phyloP scores from a whole-genome alignment of 73 alveolate species.

The Breviolum minutum region DNA sequence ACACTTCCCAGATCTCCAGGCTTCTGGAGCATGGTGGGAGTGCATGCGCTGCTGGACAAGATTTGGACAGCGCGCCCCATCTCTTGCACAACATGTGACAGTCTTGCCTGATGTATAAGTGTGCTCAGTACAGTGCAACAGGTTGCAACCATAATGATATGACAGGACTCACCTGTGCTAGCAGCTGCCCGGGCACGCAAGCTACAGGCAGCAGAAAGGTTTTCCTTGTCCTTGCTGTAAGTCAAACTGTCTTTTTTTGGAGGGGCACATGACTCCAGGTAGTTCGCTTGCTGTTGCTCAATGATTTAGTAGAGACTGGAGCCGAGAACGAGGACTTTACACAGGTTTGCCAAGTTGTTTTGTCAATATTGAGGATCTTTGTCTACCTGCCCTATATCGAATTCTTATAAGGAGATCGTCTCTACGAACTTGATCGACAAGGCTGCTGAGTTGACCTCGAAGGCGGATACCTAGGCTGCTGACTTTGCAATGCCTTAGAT shows the following conservation, averaged over 20 bases:
- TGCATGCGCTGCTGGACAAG: constrained; percentile 49
- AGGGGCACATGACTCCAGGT: background rate
- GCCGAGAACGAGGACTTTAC: constrained; percentile 38
- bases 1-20: background rate
- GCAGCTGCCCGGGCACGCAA: constrained; percentile 84
- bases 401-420: background rate
- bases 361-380: background rate
- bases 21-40: constrained; percentile 80
- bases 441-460: constrained; percentile 84
- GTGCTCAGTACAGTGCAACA: no score
- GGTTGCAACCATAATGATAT: background rate
- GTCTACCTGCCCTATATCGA: background rate
- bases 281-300: constrained; percentile 78
- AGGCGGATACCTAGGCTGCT: background rate
- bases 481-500: background rate
- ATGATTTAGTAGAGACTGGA: constrained; percentile 37
- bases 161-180: constrained; percentile 62
- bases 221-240: background rate
- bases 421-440: constrained; percentile 61
- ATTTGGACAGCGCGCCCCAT: constrained; percentile 26
- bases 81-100: no score
- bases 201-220: constrained; percentile 30
- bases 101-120: no score
- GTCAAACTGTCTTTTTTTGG: background rate
- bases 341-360: background rate